Conservation (phyloP, 2,329 filamentous ascomycete species). For the Cadophora gregata region DNA sequence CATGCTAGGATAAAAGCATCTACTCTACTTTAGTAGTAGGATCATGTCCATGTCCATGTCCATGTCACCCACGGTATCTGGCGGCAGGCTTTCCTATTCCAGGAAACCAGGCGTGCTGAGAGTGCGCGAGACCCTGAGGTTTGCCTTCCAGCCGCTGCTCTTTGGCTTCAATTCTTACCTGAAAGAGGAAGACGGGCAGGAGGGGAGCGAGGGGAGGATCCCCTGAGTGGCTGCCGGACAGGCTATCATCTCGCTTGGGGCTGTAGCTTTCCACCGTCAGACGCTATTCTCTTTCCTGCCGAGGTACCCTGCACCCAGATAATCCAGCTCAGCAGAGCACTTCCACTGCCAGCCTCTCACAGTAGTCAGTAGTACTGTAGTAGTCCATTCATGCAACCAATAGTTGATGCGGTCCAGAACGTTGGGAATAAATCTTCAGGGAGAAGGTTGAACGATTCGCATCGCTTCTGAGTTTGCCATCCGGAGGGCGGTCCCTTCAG, state of each 20-base stretch:
- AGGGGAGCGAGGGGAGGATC: background rate
- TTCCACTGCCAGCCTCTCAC: background rate
- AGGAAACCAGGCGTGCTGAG: background rate
- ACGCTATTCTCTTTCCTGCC: too few relatives aligned
- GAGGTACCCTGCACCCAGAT: background rate
- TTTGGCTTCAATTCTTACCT: background rate
- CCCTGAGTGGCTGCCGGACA: background rate
- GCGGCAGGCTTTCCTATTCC: background rate
- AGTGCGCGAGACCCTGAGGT: background rate
- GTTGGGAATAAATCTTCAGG: background rate
- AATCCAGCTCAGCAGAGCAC: background rate
- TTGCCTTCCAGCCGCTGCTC: background rate
- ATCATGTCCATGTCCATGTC: too few relatives aligned
- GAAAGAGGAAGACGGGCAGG: background rate
- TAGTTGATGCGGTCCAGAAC: constrained; percentile 1
- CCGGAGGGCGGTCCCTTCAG: too few relatives aligned
- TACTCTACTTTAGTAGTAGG: too few relatives aligned
- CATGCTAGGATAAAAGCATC: constrained; percentile 1
- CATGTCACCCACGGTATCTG: background rate
- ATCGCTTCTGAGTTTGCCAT: constrained; percentile 4
- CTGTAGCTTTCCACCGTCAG: background rate
- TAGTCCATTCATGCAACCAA: too few relatives aligned
- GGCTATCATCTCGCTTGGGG: constrained; percentile 7
- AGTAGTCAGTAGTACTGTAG: background rate
- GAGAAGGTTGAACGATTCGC: background rate